Base-by-base conservation (phyloP, 106 monocot species). In the Dendrobium huoshanense region DNA sequence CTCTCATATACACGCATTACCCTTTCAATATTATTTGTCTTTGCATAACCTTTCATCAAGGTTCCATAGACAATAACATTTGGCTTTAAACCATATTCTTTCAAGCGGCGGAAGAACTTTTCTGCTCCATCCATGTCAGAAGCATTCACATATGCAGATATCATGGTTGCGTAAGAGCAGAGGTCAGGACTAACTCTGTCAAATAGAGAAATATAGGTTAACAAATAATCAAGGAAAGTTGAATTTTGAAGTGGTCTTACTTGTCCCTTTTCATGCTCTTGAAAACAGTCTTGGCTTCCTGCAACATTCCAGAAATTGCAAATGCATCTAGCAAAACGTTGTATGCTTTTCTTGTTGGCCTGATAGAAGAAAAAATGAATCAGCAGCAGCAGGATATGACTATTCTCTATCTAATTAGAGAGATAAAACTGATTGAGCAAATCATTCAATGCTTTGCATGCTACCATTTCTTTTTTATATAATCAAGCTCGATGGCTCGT, bases 321-420 rank as follows among this genome's bases (percentile, higher is more conserved):
- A 96, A 96, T 54, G 96, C 96, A 88, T 97, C 94, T 33, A 97
- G 90, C 84, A 97, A 88, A 75, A 92, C 90, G 79, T 97, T 97
- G 65, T 94, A 97, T 64, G 92, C 88, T 89, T 97, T 92, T 41
- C 85, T 81, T 56, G 97, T 94, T 29, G 97, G 97, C 89, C 97
- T 97, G 82, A 33, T 27, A 67, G 31, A 47, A 24, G 78, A 75
- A 67, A 77, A 13, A 9, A 29, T 31, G 27, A 15, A 80, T 76
- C 45, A 76, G 27, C 48, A 47, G 19, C 74, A 44, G 9, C 15
- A 42, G 8, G 9, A 74, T 44, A 37, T 37, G 37, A 37, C 37
- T 37, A 37, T 37, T 37, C 3, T 37, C 37, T 37, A 37, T 37
- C 37, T 37, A 37, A 37, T 37, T 37, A 37, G 37, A 37, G 37